Evolutionary conservation across 2,329 filamentous ascomycete genomes (phyloP), one percentile per base, ranked within the genome.

Genomic region (Colletotrichum sp.): DNA sequence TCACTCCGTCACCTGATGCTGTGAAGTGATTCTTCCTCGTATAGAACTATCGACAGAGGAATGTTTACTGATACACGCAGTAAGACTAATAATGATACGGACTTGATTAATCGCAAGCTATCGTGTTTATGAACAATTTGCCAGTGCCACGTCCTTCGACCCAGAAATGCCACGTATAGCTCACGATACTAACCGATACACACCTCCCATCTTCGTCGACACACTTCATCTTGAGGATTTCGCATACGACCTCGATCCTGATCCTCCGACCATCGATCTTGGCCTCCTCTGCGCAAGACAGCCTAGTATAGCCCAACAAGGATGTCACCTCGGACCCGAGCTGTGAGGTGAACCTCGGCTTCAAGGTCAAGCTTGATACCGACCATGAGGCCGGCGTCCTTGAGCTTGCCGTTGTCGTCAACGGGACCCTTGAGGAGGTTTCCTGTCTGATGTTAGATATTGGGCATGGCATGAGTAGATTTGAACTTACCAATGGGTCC

Each of bases 311-410:
- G 82, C 58, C 90, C 90, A 77, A 92, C 87, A 32, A 88, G 87
- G 79, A 92, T 91, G 81, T 93, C 91, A 86, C 91, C 91, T 65
- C 90, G 86, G 75, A 92, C 86, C 69, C 91, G 83, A 65, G 91
- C 91, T 21, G 90, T 92, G 77, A 92, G 83, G 81, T 93, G 90
- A 58, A 92, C 89, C 81, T 92, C 91, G 16, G 91, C 91, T 81
- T 93, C 91, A 24, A 92, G 83, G 80, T 93, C 91, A 43, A 93
- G 85, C 86, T 93, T 92, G 85, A 92, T 92, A 72, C 91, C 91
- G 52, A 93, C 86, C 79, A 92, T 86, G 57, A 92, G 85, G 2
- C 89, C 90, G 8, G 91, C 89, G 60, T 88, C 83, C 83, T 91
- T 92, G 73, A 89, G 85, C 79, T 90, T 89, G 75, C 91, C 90